Base-by-base conservation (phyloP, 768 basidiomycete species). In the Lactarius vividus region DNA sequence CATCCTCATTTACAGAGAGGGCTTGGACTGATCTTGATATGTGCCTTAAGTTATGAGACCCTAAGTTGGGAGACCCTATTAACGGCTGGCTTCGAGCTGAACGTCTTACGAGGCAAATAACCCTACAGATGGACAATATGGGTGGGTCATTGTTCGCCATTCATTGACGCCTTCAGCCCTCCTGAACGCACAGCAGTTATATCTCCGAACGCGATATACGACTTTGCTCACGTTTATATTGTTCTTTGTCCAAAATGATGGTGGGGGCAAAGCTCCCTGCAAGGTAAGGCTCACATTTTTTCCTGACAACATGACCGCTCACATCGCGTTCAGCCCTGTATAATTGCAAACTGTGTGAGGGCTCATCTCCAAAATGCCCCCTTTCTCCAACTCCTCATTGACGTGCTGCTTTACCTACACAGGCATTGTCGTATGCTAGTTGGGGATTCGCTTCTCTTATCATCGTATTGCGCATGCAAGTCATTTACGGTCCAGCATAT, bases 51-150 rank as follows among this genome's bases (percentile, higher is more conserved):
- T n/a, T n/a, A n/a, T n/a, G n/a, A n/a, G n/a, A n/a, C n/a, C 10
- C 13, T 23, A 13, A 49, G 46, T 23, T 49, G 46, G 46, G 46
- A 49, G 46, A 49, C 46, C 0, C 20, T 56, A 8, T 56, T 56
- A 4, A 31, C 54, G 1, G 54, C 55, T n/a, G 29, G 55, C 16
- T 56, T 56, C 55, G 55, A 56, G 29, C 33, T 56, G 31, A 13
- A 56, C 18, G 55, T 56, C 16, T 23, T 56, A 20, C 28, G 61
- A 58, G 56, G 65, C 1, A 66, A 58, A 37, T 57, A 54, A 8
- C 65, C 65, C 3, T 58, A 35, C 39, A 56, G 8, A 10, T 56
- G 55, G 55, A 56, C 55, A 6, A 56, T 56, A 56, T 49, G 49
- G 49, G 49, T 49, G 23, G 16, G 49, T 23, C 49, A 26, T 2